Percentiles rank a stretch among this genome's conserved stretches.
phyloP scores from a whole-genome alignment of 2,329 filamentous ascomycete genomes.

The Ramularia endophylla region DNA sequence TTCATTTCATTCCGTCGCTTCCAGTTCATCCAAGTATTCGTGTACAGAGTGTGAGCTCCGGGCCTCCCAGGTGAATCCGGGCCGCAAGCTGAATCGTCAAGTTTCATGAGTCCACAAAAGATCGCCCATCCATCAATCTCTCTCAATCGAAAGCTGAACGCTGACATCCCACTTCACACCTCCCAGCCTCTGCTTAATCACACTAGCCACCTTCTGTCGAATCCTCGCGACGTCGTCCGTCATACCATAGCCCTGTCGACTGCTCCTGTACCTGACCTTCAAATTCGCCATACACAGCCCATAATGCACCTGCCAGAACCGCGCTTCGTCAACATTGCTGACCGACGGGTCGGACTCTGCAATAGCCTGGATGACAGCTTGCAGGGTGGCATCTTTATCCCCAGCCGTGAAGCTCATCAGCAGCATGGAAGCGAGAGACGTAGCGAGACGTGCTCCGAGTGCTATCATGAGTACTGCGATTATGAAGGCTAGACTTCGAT shows the following conservation, averaged over 20 bases:
- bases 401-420: constrained; percentile 75
- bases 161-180: constrained; percentile 93
- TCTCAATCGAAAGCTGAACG: constrained; percentile 58
- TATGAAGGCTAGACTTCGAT: constrained; percentile 71
- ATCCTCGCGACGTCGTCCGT: constrained; percentile 61
- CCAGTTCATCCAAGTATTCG: too few relatives aligned
- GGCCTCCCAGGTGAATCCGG: too few relatives aligned
- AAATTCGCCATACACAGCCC: constrained; percentile 93
- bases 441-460: constrained; percentile 75
- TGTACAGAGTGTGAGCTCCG: too few relatives aligned
- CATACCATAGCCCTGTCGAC: constrained; percentile 55
- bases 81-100: too few relatives aligned
- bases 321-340: constrained; percentile 74
- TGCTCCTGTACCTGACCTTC: constrained; percentile 61
- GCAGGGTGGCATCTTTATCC: constrained; percentile 45
- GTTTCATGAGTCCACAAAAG: too few relatives aligned
- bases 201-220: constrained; percentile 65
- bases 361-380: constrained; percentile 77
- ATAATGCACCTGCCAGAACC: constrained; percentile 99
- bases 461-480: constrained; percentile 86
- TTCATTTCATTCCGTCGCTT: too few relatives aligned
- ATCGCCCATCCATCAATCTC: too few relatives aligned
- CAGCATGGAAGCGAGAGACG: constrained; percentile 85
- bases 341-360: constrained; percentile 67
- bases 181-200: constrained; percentile 80